These are phyloP conservation scores for Starmerella powellii DNA, from an alignment of 805 yeast species.

Conservation along the genomic window DNA sequence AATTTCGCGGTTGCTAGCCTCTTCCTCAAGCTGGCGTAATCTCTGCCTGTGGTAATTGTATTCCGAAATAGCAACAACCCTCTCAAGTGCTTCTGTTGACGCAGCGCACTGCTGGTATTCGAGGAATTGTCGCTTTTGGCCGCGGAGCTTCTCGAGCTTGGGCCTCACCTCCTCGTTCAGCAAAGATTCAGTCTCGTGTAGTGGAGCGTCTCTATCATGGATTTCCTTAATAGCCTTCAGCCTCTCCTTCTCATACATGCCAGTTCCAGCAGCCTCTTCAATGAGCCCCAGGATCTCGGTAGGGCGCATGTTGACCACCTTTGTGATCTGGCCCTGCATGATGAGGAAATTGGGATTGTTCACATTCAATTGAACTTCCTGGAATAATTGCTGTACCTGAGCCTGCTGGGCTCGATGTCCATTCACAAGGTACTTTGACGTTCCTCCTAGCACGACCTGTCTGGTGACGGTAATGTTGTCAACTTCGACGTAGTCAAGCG, in stretches of 20 bases:
- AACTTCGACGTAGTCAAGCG: conserved; percentile 76
- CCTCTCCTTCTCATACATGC: conserved; percentile 86
- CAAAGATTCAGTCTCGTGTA: conserved; percentile 60
- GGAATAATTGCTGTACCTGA: conserved; percentile 78
- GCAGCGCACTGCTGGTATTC: conserved; percentile 80
- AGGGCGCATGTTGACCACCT: conserved; percentile 93
- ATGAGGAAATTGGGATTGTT: conserved; percentile 94
- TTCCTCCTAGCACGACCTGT: conserved; percentile 81
- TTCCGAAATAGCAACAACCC: conserved; percentile 69
- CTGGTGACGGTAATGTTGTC: conserved; percentile 68
- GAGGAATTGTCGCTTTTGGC: conserved; percentile 67
- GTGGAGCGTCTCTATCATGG: conserved; percentile 77
- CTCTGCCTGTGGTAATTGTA: conserved; percentile 29
- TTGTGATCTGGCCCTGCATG: conserved; percentile 98
- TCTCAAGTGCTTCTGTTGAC: conserved; percentile 61
- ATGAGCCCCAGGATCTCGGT: conserved; percentile 76
- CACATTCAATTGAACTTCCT: conserved; percentile 87
- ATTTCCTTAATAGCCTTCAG: conserved; percentile 86
- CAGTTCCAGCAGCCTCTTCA: conserved; percentile 97
- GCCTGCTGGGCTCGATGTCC: conserved; percentile 96
- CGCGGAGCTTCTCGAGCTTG: conserved; percentile 64
- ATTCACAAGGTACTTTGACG: conserved; percentile 81
- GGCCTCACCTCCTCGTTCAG: conserved; percentile 87
- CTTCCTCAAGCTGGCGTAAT: conserved; percentile 5
- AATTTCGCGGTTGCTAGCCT: neutral